Evolutionary conservation across 2,329 filamentous ascomycete genomes (phyloP).

Genomic region (Colletotrichum tofieldiae): DNA sequence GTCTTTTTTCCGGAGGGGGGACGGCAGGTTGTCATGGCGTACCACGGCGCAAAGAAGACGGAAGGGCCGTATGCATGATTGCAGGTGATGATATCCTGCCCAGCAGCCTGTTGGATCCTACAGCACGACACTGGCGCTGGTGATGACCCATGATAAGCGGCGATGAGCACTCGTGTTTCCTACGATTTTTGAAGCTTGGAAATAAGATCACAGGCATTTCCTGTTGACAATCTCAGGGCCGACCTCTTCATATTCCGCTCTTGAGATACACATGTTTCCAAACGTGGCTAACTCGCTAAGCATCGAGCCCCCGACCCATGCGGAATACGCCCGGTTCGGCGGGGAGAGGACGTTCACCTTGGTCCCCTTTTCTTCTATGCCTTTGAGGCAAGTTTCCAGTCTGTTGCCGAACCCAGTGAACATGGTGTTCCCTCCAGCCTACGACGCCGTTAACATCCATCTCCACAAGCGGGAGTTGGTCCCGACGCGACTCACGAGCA

Average conservation of each 20-base stretch:
- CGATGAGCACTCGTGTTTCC: background rate
- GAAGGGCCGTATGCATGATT: slow-evolving; percentile 9
- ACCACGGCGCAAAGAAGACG: slow-evolving; percentile 3
- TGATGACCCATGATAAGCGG: slow-evolving; percentile 30
- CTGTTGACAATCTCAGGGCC: slow-evolving; percentile 15
- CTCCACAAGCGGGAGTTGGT: background rate
- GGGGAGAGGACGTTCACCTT: slow-evolving; percentile 2
- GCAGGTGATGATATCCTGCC: slow-evolving; percentile 27
- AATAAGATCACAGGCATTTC: slow-evolving; percentile 5
- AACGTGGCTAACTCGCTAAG: slow-evolving; percentile 21
- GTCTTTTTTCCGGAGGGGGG: too few species aligned
- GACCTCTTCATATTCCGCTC: slow-evolving; percentile 21
- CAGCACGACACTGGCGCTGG: slow-evolving; percentile 40
- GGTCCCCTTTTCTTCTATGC: background rate
- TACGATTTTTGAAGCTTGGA: background rate
- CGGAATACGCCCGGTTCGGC: slow-evolving; percentile 10
- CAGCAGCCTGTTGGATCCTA: slow-evolving; percentile 40
- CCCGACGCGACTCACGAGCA: slow-evolving; percentile 11
- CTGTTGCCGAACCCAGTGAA: background rate
- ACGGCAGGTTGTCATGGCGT: slow-evolving; percentile 3
- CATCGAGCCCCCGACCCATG: slow-evolving; percentile 21
- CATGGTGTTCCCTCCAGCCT: slow-evolving; percentile 24
- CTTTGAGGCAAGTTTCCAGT: background rate
- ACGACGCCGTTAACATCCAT: background rate
- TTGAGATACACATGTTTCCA: slow-evolving; percentile 6